phyloP scores from a whole-genome alignment of 1,284 basidiomycete species.

The Cystobasidium slooffiae region DNA sequence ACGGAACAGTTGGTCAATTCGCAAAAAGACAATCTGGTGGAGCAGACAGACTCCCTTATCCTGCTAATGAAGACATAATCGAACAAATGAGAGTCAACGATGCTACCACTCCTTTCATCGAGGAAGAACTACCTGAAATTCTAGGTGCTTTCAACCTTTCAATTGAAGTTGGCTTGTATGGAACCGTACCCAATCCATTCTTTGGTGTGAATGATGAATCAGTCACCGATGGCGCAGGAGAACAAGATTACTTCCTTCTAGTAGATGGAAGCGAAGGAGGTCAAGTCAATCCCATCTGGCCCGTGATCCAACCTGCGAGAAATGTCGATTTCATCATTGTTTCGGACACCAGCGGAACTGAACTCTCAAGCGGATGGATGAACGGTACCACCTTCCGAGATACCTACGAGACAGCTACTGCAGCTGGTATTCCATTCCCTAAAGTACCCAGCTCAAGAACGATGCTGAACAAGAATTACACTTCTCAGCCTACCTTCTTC shows the following conservation, averaged over 20 bases:
- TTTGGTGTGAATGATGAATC: not conserved
- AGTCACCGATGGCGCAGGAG: not conserved
- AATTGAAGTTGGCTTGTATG: not conserved
- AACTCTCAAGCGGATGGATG: conserved; percentile 14
- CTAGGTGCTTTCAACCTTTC: not conserved
- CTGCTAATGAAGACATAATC: conserved; percentile 4
- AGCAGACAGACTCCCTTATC: not conserved
- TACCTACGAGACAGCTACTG: not conserved
- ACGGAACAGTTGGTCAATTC: conserved; percentile 7
- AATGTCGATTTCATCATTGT: not conserved
- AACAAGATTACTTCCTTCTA: not conserved
- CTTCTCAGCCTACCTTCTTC: not conserved
- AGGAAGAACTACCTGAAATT: not conserved
- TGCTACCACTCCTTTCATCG: not conserved
- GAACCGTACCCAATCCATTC: not conserved
- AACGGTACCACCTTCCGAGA: not conserved
- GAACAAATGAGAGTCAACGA: conserved; percentile 8
- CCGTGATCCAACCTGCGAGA: not conserved
- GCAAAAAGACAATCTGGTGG: not conserved
- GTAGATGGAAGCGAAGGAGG: conserved; percentile 7
- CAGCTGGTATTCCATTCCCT: not conserved
- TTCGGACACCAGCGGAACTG: not conserved
- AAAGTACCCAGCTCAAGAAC: not conserved
- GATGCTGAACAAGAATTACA: conserved; percentile 1
- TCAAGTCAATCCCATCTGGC: conserved; percentile 1